A percentile compares a stretch with the other conserved stretches of the same genome.
Conservation (phyloP, 306 rosid genomes). For the Cicer pinnatifidum region DNA sequence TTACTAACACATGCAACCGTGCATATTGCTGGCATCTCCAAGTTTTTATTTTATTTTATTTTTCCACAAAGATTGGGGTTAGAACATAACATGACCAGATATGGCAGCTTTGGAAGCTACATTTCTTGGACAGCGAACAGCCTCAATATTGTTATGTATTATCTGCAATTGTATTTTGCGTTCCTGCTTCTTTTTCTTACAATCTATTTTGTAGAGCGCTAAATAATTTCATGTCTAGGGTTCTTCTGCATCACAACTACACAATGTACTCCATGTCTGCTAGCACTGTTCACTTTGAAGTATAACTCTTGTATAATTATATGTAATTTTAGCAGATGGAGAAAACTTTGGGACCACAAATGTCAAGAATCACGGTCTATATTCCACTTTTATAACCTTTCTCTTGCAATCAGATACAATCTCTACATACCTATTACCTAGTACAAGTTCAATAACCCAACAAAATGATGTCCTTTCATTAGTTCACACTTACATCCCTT, state of each 20-base stretch:
- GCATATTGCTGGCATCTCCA: not conserved
- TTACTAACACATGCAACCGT: not conserved
- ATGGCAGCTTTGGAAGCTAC: not conserved
- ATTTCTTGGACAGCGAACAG: not conserved
- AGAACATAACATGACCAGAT: not conserved
- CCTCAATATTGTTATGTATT: conserved; percentile 1
- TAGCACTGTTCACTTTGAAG: conserved; percentile 5
- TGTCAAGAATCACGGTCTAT: not conserved
- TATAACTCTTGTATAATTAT: conserved; percentile 2
- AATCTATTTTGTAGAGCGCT: conserved; percentile 6
- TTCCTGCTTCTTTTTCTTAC: not conserved
- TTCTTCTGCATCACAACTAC: conserved; percentile 5
- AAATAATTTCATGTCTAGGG: not conserved
- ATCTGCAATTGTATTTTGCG: not conserved
- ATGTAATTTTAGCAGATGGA: conserved; percentile 6
- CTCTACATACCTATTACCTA: not conserved
- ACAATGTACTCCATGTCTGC: conserved; percentile 1
- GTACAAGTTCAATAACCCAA: conserved; percentile 4
- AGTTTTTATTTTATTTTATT: not conserved
- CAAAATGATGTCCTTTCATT: not conserved
- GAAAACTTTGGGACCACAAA: not conserved
- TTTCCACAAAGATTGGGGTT: not conserved
- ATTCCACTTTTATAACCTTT: conserved; percentile 8
- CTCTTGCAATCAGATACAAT: not conserved
- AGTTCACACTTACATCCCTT: not conserved